A percentile compares a stretch with the other conserved stretches of the same genome.
Conservation (phyloP, 2,329 filamentous ascomycete genomes). For the Xylariaceae sp. region DNA sequence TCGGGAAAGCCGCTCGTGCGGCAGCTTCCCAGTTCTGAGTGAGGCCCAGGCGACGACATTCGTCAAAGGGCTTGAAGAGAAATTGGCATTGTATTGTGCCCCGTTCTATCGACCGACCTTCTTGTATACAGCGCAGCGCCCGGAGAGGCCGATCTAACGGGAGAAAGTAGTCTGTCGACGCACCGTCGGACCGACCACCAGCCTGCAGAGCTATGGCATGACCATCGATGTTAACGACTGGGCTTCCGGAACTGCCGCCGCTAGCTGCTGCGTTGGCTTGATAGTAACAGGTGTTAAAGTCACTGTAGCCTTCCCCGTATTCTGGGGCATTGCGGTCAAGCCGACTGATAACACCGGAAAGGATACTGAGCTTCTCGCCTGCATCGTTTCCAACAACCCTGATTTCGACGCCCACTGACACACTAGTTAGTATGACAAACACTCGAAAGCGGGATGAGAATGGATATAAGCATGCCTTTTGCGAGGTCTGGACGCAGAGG, state of each 20-base stretch:
- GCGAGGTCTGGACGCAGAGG: constrained; percentile 81
- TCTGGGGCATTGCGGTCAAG: constrained; percentile 95
- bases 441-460: not conserved
- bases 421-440: constrained; percentile 8
- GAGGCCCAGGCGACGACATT: constrained; percentile 85
- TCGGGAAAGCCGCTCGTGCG: constrained; percentile 77
- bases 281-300: constrained; percentile 96
- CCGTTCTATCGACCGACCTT: constrained; percentile 70
- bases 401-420: constrained; percentile 80
- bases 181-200: constrained; percentile 87
- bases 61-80: constrained; percentile 94
- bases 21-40: constrained; percentile 81
- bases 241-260: constrained; percentile 96
- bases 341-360: constrained; percentile 95
- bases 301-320: constrained; percentile 95
- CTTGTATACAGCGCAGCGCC: constrained; percentile 80
- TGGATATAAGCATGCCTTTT: constrained; percentile 43
- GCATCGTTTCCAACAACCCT: constrained; percentile 97
- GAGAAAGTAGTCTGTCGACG: constrained; percentile 95
- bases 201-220: constrained; percentile 90
- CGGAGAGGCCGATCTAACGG: constrained; percentile 86
- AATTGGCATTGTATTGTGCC: constrained; percentile 99
- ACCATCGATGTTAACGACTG: constrained; percentile 93
- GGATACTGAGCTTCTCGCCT: constrained; percentile 94
- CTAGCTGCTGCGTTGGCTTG: constrained; percentile 96